phyloP scores from a whole-genome alignment of 2,329 filamentous ascomycete genomes.

The Fusarium marasasianum region DNA sequence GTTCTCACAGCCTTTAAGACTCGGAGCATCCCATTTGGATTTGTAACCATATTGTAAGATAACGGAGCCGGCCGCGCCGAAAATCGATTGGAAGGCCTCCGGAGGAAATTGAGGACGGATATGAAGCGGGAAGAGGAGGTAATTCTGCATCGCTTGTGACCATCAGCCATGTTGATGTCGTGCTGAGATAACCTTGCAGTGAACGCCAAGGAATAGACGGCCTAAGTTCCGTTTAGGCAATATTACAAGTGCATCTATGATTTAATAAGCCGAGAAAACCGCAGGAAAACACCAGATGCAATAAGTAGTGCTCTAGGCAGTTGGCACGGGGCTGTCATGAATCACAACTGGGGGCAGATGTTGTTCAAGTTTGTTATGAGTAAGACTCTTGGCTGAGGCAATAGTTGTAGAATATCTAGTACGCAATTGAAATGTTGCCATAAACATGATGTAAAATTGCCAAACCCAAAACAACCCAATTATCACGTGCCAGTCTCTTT shows the following conservation, averaged over 20 bases:
- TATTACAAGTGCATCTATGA: neutral
- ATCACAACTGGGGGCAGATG: neutral
- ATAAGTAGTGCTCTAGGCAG: accelerated
- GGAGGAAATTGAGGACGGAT: neutral
- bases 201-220: neutral
- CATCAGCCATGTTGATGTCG: neutral
- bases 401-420: neutral
- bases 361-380: no score
- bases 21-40: neutral
- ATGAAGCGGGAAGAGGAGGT: no score
- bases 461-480: neutral
- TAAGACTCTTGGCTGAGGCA: neutral
- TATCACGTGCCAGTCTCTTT: neutral
- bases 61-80: neutral
- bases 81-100: neutral
- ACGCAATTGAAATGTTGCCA: no score
- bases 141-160: no score
- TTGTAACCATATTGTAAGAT: neutral
- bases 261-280: neutral
- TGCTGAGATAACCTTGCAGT: neutral
- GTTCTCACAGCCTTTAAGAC: accelerated
- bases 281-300: accelerated
- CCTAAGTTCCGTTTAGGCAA: neutral
- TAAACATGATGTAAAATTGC: neutral
- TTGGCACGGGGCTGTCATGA: neutral